Evolutionary conservation across 768 basidiomycete species (phyloP).

Genomic region (Termitomyces bulborhizus): DNA sequence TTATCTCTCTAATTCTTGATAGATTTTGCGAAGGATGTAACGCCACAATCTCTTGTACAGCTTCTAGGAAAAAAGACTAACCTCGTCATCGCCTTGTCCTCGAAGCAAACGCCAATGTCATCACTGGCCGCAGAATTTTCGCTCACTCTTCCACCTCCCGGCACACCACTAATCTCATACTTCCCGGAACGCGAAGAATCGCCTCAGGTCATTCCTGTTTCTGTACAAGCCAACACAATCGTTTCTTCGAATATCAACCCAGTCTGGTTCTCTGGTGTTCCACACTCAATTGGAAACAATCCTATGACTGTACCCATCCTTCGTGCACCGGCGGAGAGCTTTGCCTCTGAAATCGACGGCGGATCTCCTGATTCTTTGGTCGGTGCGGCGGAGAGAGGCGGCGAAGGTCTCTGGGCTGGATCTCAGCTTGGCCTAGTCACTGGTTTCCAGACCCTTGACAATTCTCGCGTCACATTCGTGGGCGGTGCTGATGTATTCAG

Average conservation of each 20-base stretch:
- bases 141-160: slow-evolving; percentile 80
- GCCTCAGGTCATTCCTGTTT: slow-evolving; percentile 59
- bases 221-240: slow-evolving; percentile 38
- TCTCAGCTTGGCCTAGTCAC: slow-evolving; percentile 70
- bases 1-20: not conserved
- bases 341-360: slow-evolving; percentile 64
- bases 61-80: slow-evolving; percentile 71
- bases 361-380: slow-evolving; percentile 58
- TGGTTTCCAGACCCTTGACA: slow-evolving; percentile 81
- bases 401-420: slow-evolving; percentile 83
- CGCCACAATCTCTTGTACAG: slow-evolving; percentile 72
- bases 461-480: slow-evolving; percentile 72
- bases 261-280: slow-evolving; percentile 73
- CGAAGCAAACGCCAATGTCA: slow-evolving; percentile 66
- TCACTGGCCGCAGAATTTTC: slow-evolving; percentile 90
- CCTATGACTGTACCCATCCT: slow-evolving; percentile 83
- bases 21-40: slow-evolving; percentile 73
- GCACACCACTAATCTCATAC: slow-evolving; percentile 79
- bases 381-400: slow-evolving; percentile 67
- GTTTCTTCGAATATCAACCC: slow-evolving; percentile 45
- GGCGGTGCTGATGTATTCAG: slow-evolving; percentile 79
- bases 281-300: slow-evolving; percentile 60
- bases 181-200: slow-evolving; percentile 71
- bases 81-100: slow-evolving; percentile 75
- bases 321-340: slow-evolving; percentile 68